Base-by-base conservation (phyloP, 495 filamentous ascomycete genomes). In the Xylaria grammica region DNA sequence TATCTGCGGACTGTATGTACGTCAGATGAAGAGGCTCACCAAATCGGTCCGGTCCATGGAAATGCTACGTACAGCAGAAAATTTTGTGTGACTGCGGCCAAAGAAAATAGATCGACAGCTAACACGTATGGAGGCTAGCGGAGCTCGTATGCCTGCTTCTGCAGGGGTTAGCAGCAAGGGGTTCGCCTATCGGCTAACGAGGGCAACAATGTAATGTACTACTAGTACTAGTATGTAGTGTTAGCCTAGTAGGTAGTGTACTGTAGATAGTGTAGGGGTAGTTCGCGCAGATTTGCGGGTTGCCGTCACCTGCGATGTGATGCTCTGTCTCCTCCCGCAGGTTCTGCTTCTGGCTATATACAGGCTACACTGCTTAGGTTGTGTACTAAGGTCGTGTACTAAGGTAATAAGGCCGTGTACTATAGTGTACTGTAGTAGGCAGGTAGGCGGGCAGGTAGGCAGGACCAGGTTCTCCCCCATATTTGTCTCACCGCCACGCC, bases 31-130 rank as follows among this genome's bases (percentile, higher is more conserved):
- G 40, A 55, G 13, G 60, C 27, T 54, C 32, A 24, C 29, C 40
- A 63, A 55, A 53, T 62, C 60, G 60, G 60, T 40, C 60, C 60
- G 60, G 50, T 13, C 38, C 52, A 55, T 40, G 7, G 9, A 15
- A 55, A 44, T 51, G 48, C 30, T 36, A 36, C 40, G 8, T 6
- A 10, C 13, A 48, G 20, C 26, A 45, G 59, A 62, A 27, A 26
- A 20, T 54, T 62, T 45, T 40, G n/a, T 49, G 44, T 46, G n/a
- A 60, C 44, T 22, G 48, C 59, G 45, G 36, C 17, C 38, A 9
- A 3, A 42, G 40, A 42, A 42, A 42, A 17, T 15, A 29, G 44
- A 58, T 58, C 53, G 30, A 58, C 53, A 65, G 34, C 53, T 59
- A 65, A 44, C 9, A 58, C 44, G 22, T 20, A 65, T 32, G 45